Base-by-base conservation (phyloP, 352 stramenopile genomes). In the Pythium graminicola region DNA sequence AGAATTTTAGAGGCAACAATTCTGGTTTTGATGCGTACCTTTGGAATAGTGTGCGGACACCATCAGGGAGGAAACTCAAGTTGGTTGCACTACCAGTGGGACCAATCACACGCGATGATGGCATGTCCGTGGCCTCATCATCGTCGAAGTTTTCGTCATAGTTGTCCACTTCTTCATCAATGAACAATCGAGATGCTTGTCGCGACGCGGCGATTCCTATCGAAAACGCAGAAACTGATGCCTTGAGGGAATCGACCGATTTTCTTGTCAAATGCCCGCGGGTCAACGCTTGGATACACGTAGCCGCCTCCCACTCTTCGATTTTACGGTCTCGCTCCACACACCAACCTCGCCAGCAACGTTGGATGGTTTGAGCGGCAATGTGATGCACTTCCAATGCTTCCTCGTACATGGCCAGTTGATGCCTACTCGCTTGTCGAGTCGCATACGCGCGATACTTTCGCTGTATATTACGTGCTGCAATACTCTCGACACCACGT, bases 241-340 rank as follows among this genome's bases (percentile, higher is more conserved):
- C 44, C 50, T 53, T 53, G 0, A 85, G 62, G n/a, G 67, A 76
- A 44, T 72, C 64, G n/a, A 67, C 23, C 2, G 75, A 81, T 52
- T 73, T 78, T 6, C 79, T 64, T 17, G 64, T 54, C 29, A 86
- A 50, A 46, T 85, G 72, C 2, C 79, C 76, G 23, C 76, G 75
- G 9, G 68, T 60, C 3, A 86, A 62, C 20, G 79, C 74, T 57
- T 89, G 79, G 50, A 89, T 89, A 39, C 71, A 89, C 22, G 69
- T 85, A 4, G 74, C 76, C 13, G 79, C 79, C 38, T 87, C 76
- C 17, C 73, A 63, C 35, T 70, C 48, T 28, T 84, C 65, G 0
- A 80, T 35, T 8, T 20, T 39, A 1, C 58, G 35, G 13, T 85
- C 69, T 1, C 45, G 49, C 19, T 32, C 11, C 17, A 17, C 14